Percentiles rank a stretch among this genome's conserved stretches.
Conservation (phyloP, 2,329 filamentous ascomycete genomes). For the Verruconis gallopava region DNA sequence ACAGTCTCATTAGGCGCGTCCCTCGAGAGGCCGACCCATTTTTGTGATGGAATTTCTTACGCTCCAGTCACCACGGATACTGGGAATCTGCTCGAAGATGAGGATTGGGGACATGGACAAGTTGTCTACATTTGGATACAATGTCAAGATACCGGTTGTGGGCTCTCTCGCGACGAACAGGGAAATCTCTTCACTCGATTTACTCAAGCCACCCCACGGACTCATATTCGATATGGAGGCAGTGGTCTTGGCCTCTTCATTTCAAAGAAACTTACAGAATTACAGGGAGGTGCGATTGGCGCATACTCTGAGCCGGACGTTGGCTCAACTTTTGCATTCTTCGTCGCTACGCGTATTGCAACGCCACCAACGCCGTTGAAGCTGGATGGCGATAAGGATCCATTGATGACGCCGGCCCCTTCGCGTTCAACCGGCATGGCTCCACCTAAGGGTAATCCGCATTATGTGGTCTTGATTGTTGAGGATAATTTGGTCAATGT, state of each 20-base stretch:
- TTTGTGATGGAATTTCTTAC: conserved; percentile 1
- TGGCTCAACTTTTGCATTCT: conserved; percentile 56
- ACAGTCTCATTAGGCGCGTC: neutral
- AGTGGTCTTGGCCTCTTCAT: conserved; percentile 47
- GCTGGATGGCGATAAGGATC: neutral
- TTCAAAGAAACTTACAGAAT: conserved; percentile 50
- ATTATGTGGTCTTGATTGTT: conserved; percentile 6
- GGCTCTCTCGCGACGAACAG: conserved; percentile 45
- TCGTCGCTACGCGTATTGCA: conserved; percentile 33
- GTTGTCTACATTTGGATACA: conserved; percentile 44
- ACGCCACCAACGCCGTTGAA: neutral
- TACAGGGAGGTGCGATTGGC: conserved; percentile 59
- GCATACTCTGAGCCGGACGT: conserved; percentile 44
- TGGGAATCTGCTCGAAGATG: neutral
- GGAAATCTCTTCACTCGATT: conserved; percentile 52
- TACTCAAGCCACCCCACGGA: conserved; percentile 52
- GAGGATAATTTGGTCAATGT: conserved; percentile 11
- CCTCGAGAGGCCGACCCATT: neutral
- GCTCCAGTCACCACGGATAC: neutral
- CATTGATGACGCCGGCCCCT: neutral
- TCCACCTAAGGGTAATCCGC: neutral
- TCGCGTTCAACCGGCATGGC: neutral
- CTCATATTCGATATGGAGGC: conserved; percentile 28
- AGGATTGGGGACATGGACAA: neutral
- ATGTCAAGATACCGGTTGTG: conserved; percentile 53